phyloP scores from a whole-genome alignment of 2,329 filamentous ascomycete genomes.

The Aspergillus fumigatus region DNA sequence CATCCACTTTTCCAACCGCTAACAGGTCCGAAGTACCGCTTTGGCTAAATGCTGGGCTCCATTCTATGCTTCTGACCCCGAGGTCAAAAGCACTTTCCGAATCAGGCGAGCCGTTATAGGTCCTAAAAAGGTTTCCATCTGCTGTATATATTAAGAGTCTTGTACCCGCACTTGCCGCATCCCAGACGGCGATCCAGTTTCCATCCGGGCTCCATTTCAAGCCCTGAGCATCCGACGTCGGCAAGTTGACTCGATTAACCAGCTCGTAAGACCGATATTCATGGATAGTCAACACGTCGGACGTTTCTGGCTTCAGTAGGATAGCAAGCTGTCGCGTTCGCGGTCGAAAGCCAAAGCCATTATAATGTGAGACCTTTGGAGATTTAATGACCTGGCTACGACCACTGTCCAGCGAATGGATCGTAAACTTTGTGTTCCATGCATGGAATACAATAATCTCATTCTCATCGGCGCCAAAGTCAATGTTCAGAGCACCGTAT shows the following conservation, averaged over 20 bases:
- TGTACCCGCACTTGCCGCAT: conserved; percentile 48
- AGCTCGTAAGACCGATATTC: conserved; percentile 32
- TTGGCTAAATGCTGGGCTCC: conserved; percentile 39
- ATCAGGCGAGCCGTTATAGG: conserved; percentile 41
- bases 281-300: conserved; percentile 38
- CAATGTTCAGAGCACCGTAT: conserved; percentile 29
- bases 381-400: conserved; percentile 36
- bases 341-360: conserved; percentile 38
- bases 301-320: conserved; percentile 35
- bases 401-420: conserved; percentile 32
- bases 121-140: conserved; percentile 55
- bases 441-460: conserved; percentile 38
- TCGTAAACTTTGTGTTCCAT: conserved; percentile 36
- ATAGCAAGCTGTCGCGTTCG: conserved; percentile 37
- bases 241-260: conserved; percentile 31
- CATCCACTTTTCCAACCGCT: conserved; percentile 49
- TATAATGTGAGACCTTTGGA: conserved; percentile 35
- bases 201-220: conserved; percentile 59
- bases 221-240: conserved; percentile 54
- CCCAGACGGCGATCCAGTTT: conserved; percentile 56
- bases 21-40: conserved; percentile 35
- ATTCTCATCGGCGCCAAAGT: conserved; percentile 35
- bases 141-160: conserved; percentile 54
- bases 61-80: conserved; percentile 51
- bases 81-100: conserved; percentile 40